Evolutionary conservation across 2,329 filamentous ascomycete species (phyloP).

Genomic region (Lachnellula occidentalis): DNA sequence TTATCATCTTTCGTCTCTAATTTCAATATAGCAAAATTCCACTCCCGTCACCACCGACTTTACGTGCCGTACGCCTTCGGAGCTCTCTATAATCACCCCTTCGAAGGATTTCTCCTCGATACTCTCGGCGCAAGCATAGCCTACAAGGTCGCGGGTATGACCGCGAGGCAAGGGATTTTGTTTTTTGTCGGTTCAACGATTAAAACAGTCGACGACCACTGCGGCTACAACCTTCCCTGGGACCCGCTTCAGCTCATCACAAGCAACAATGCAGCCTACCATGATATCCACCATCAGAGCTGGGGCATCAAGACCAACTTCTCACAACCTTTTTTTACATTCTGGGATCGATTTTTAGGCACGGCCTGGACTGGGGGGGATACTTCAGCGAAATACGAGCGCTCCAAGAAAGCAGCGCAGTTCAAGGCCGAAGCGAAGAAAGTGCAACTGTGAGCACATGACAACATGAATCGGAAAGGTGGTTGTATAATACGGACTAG

Average conservation of each 20-base stretch:
- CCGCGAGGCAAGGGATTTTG: conserved; percentile 76
- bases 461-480: not conserved
- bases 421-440: conserved; percentile 26
- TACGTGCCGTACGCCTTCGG: conserved; percentile 98
- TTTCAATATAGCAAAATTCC: conserved; percentile 63
- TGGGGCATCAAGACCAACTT: conserved; percentile 99
- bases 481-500: conserved; percentile 9
- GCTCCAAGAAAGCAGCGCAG: conserved; percentile 27
- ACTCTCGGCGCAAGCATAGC: conserved; percentile 80
- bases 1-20: conserved; percentile 19
- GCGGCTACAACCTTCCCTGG: conserved; percentile 92
- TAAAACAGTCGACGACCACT: conserved; percentile 98
- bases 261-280: conserved; percentile 92
- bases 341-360: conserved; percentile 80
- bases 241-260: conserved; percentile 90
- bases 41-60: conserved; percentile 91
- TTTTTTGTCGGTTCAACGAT: conserved; percentile 87
- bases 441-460: conserved; percentile 12
- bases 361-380: conserved; percentile 44
- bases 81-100: conserved; percentile 91
- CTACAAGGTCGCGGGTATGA: conserved; percentile 78
- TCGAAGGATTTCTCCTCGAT: conserved; percentile 91
- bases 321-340: conserved; percentile 87
- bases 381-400: conserved; percentile 24
- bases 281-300: conserved; percentile 97